Conservation (phyloP, 164 flowering plant species). For the Protea cynaroides region DNA sequence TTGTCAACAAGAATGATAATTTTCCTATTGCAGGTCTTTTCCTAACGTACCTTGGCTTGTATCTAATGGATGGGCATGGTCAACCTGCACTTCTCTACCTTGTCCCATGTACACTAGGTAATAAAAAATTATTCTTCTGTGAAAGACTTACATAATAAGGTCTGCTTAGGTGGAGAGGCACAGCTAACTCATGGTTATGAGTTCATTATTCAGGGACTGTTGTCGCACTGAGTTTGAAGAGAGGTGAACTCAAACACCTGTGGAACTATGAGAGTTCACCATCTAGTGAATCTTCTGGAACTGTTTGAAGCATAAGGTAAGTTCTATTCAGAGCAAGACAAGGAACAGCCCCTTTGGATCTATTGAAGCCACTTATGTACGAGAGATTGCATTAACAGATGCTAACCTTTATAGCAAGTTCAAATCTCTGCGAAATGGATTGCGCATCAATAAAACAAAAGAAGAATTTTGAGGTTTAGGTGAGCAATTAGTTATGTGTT, state of each 20-base stretch:
- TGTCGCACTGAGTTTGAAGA: background rate
- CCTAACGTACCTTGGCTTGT: slow-evolving; percentile 58
- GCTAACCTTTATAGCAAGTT: no score
- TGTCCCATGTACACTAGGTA: slow-evolving; percentile 9
- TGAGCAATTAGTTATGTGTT: no score
- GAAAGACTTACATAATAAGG: no score
- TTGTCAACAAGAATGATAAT: background rate
- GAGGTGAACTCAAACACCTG: slow-evolving; percentile 2
- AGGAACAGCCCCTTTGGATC: no score
- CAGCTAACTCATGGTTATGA: background rate
- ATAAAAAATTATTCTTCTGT: background rate
- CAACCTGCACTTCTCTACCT: slow-evolving; percentile 13
- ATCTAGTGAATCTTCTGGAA: background rate
- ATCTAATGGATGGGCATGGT: slow-evolving; percentile 20
- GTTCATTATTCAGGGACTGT: background rate
- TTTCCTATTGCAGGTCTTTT: slow-evolving; percentile 49
- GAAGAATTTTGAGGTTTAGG: no score
- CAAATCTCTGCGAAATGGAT: no score
- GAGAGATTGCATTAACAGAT: no score
- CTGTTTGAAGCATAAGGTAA: background rate
- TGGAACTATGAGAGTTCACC: background rate
- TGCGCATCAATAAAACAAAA: no score
- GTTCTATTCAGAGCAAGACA: background rate
- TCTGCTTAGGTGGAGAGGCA: background rate
- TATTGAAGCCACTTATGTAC: no score